These are phyloP conservation scores for Peronospora tabacina DNA, from an alignment of 352 stramenopile genomes.

Conservation along the genomic window DNA sequence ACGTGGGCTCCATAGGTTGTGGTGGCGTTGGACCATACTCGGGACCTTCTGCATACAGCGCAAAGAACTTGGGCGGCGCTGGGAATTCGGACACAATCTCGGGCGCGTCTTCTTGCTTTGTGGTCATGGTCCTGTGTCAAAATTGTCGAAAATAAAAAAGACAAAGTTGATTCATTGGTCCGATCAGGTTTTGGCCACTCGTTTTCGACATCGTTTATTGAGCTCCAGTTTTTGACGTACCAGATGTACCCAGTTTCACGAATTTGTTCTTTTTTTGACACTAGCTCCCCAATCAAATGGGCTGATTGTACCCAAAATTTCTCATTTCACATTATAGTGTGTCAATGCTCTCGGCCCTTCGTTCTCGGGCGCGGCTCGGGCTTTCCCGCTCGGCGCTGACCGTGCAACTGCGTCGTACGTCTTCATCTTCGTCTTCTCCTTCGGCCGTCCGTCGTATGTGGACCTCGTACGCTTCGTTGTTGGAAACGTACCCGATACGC, in stretches of 20 bases:
- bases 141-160: not conserved
- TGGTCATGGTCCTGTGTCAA: slow-evolving; percentile 10
- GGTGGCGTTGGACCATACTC: slow-evolving; percentile 49
- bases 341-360: slow-evolving; percentile 30
- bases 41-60: slow-evolving; percentile 52
- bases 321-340: too few species aligned
- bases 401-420: slow-evolving; percentile 2
- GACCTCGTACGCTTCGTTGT: slow-evolving; percentile 43
- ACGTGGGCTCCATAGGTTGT: slow-evolving; percentile 65
- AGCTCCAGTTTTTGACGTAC: too few species aligned
- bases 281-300: not conserved
- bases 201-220: not conserved
- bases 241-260: too few species aligned
- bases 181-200: too few species aligned
- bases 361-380: slow-evolving; percentile 7
- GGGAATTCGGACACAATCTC: slow-evolving; percentile 85
- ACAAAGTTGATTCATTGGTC: not conserved
- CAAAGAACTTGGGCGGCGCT: slow-evolving; percentile 70
- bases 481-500: slow-evolving; percentile 46
- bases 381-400: not conserved
- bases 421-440: slow-evolving; percentile 7
- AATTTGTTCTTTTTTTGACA: not conserved
- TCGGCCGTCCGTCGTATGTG: slow-evolving; percentile 32
- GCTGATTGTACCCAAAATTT: too few species aligned
- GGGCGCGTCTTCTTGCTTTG: slow-evolving; percentile 34